Evolutionary conservation across 2,329 filamentous ascomycete species (phyloP), one percentile per base, ranked within the genome.

Genomic region (Didymella sp.): DNA sequence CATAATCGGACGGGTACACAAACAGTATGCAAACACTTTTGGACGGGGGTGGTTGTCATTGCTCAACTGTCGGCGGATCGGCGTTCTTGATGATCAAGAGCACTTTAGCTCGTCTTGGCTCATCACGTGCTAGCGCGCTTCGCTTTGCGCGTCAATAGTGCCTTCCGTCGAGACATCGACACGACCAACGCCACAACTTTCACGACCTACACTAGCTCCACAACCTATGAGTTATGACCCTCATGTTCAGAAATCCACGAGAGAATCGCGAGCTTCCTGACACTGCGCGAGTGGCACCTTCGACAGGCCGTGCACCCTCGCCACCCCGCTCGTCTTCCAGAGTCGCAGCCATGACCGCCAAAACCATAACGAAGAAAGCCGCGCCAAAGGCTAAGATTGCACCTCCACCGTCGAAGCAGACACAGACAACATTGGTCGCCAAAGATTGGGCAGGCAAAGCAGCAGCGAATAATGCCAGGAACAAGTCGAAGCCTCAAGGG

Each of bases 181-280:
- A 8, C 15, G 25, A 35, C 30, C 22, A 31, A 25, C 48, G 43
- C 54, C 40, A 49, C 46, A 2, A 9, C 31, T 6, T 44, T 24
- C 5, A 35, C 30, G 15, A 21, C 38, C 13, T n/a, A 40, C 17
- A 27, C 31, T 3, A 33, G 27, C 25, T 25, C 19, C 19, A 45
- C 43, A 19, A 49, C 27, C 37, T 31, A 45, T 28, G 27, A 43
- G 4, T 30, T n/a, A 30, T 50, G 31, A 44, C 8, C 22, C 40
- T 19, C 41, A 85, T 85, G 82, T 85, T 86, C 61, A 79, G 82
- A 53, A 85, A 83, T 45, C 82, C 82, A 43, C 77, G 83, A 72
- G 79, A 84, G 56, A 80, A 80, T 57, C 67, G 66, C 28, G 56
- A 68, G 37, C 67, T 73, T 27, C 60, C 73, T n/a, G 67, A 72